These are phyloP conservation scores for Cornus suecica DNA, from an alignment of 148 eudicot species.

Conservation along the genomic window DNA sequence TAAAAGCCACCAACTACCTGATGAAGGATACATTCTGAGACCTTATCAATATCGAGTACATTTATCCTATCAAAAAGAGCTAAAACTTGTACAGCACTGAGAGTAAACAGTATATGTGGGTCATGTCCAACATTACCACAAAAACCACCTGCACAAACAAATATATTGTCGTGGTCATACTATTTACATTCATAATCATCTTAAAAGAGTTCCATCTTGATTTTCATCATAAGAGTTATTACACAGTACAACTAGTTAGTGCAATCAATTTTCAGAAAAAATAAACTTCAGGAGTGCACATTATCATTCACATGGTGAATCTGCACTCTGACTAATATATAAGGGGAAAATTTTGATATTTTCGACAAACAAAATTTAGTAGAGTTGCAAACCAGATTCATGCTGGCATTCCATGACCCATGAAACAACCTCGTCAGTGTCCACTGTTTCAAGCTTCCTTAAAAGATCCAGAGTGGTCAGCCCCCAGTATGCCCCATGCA, in stretches of 20 bases:
- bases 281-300: neutral
- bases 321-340: neutral
- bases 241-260: neutral
- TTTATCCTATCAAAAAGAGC: conserved; percentile 78
- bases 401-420: conserved; percentile 97
- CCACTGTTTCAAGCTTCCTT: conserved; percentile 67
- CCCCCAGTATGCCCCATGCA: conserved; percentile 98
- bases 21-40: conserved; percentile 78
- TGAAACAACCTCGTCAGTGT: conserved; percentile 71
- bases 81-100: conserved; percentile 89
- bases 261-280: neutral
- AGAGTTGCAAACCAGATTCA: conserved; percentile 64
- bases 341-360: too few relatives aligned
- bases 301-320: neutral
- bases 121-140: conserved; percentile 96
- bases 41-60: conserved; percentile 72
- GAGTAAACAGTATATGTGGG: conserved; percentile 79
- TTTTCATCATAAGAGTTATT: neutral
- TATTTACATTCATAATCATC: neutral
- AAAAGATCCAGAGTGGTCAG: conserved; percentile 79
- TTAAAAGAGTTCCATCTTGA: neutral
- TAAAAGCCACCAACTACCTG: neutral
- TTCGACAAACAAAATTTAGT: too few relatives aligned
- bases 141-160: conserved; percentile 70
- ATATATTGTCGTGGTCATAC: conserved; percentile 9